These are phyloP conservation scores for Septoria petroselini DNA, from an alignment of 2,329 filamentous ascomycete species.

Conservation along the genomic window DNA sequence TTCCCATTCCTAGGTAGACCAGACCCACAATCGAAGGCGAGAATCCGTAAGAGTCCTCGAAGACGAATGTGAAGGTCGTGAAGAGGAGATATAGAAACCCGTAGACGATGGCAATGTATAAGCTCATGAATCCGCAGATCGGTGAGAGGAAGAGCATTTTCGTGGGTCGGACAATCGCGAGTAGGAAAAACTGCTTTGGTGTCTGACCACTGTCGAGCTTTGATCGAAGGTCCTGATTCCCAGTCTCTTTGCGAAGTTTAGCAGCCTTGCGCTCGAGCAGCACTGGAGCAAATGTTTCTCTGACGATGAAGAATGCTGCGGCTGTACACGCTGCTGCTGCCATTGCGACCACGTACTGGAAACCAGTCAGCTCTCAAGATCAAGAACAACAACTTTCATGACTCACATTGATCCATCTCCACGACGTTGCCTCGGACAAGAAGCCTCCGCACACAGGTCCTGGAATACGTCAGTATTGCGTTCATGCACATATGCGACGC, in stretches of 20 bases:
- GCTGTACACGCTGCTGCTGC: slow-evolving; percentile 36
- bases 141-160: slow-evolving; percentile 32
- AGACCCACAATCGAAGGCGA: slow-evolving; percentile 25
- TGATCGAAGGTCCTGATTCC: slow-evolving; percentile 42
- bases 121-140: slow-evolving; percentile 27
- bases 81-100: slow-evolving; percentile 33
- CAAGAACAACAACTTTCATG: neutral
- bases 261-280: slow-evolving; percentile 48
- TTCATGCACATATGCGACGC: neutral
- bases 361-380: neutral
- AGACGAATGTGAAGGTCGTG: slow-evolving; percentile 28
- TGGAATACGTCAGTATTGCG: neutral
- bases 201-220: slow-evolving; percentile 43
- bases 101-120: slow-evolving; percentile 31
- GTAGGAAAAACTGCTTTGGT: slow-evolving; percentile 42
- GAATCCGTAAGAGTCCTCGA: slow-evolving; percentile 27
- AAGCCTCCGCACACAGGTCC: slow-evolving; percentile 62
- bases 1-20: slow-evolving; percentile 27
- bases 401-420: slow-evolving; percentile 58
- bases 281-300: slow-evolving; percentile 49
- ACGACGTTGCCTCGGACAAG: slow-evolving; percentile 59
- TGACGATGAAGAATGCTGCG: slow-evolving; percentile 40
- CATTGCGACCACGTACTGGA: slow-evolving; percentile 54
- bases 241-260: slow-evolving; percentile 50
- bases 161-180: slow-evolving; percentile 53